Evolutionary conservation across 169 alveolate species (phyloP), one percentile per base, ranked within the genome.

Genomic region (Plasmodium chabaudi): DNA sequence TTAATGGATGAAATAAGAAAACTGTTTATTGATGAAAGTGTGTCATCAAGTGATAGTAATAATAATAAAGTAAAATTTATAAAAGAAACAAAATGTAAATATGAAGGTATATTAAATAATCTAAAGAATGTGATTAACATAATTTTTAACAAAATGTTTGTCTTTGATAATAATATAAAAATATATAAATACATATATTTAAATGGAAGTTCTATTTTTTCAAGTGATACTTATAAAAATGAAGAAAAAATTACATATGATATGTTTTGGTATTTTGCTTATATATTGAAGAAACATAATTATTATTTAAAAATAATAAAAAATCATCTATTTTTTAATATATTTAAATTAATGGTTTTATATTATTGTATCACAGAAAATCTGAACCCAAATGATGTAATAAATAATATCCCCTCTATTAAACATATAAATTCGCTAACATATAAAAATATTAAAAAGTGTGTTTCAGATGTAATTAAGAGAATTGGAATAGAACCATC

Each of bases 231-330:
- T 23, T 49, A 55, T 19, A 60, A 13, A 13, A 63, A 49, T 9
- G 70, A 56, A 15, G 63, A 59, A 86, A 86, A 86, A 86, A 57
- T 86, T 10, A 44, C 77, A 13, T 69, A 86, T 51, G 39, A 15
- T 10, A 69, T 61, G 69, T 86, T 86, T 86, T 86, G 91, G 91
- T 46, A 86, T 51, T n/a, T 86, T 60, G 87, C 87, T 1, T 86
- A 69, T 49, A 68, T 86, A 7, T 61, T 86, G 64, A 86, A 69
- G 23, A 51, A 57, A 34, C 87, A 86, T 42, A 60, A 21, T 44
- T 59, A 23, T 1, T 86, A 86, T 47, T 69, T 86, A 44, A 73
- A 70, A 53, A 72, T n/a, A 59, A 60, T 86, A 86, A 86, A 86
- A 51, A 69, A 57, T 19, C 39, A 49, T 7, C 12, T 86, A 46